phyloP scores from a whole-genome alignment of 2,329 filamentous ascomycete genomes.

The Geoglossum cookeanum region DNA sequence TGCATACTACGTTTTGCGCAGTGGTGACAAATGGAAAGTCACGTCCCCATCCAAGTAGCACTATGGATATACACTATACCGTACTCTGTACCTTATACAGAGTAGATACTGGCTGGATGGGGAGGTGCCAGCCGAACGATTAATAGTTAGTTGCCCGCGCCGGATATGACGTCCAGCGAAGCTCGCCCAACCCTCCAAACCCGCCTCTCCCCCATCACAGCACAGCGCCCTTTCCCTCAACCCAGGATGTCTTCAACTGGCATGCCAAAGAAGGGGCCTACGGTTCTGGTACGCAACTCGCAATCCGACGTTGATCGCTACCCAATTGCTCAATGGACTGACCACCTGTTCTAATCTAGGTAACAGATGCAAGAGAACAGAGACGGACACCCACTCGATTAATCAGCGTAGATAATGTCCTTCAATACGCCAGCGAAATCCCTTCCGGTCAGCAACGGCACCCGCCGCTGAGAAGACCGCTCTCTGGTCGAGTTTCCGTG shows the following conservation, averaged over 20 bases:
- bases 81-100: too few species aligned
- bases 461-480: constrained; percentile 36
- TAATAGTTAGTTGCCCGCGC: too few species aligned
- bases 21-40: too few species aligned
- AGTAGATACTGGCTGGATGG: too few species aligned
- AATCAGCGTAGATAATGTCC: constrained; percentile 81
- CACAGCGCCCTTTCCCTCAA: neutral
- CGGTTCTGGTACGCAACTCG: constrained; percentile 22
- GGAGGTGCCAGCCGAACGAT: too few species aligned
- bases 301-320: constrained; percentile 1
- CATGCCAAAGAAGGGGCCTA: constrained; percentile 18
- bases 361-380: constrained; percentile 37
- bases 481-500: constrained; percentile 29
- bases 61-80: too few species aligned
- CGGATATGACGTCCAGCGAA: neutral
- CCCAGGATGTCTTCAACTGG: neutral
- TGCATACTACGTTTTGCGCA: too few species aligned
- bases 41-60: too few species aligned
- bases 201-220: neutral
- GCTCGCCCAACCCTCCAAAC: neutral
- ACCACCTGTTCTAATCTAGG: constrained; percentile 21
- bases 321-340: neutral
- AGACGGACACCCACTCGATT: constrained; percentile 33
- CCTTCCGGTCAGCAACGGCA: constrained; percentile 79
- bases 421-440: constrained; percentile 86